These are phyloP conservation scores for Allium fistulosum DNA, from an alignment of 106 monocot species.

Conservation along the genomic window DNA sequence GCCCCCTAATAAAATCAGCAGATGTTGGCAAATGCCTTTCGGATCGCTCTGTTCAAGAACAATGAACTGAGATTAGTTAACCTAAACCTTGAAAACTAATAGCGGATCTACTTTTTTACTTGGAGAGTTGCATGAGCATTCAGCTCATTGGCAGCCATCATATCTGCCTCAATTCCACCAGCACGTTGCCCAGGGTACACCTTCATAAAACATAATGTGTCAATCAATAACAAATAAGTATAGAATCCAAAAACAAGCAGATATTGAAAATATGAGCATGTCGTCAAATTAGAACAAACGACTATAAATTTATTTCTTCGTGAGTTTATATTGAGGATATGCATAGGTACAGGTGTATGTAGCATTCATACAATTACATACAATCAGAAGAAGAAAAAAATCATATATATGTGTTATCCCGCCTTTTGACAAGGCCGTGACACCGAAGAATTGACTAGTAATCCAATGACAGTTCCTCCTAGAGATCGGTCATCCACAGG, in stretches of 20 bases:
- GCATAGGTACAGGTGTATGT: too few species aligned
- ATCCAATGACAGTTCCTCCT: too few species aligned
- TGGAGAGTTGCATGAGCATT: slow-evolving; percentile 74
- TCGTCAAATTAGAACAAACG: not conserved
- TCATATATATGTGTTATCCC: too few species aligned
- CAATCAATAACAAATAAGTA: too few species aligned
- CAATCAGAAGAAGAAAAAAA: too few species aligned
- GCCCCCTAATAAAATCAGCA: slow-evolving; percentile 77
- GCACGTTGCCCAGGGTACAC: slow-evolving; percentile 89
- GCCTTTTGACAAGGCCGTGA: too few species aligned
- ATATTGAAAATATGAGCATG: not conserved
- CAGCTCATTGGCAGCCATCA: slow-evolving; percentile 97
- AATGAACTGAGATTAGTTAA: not conserved
- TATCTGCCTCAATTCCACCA: slow-evolving; percentile 81
- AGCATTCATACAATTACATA: too few species aligned
- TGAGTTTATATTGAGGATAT: too few species aligned
- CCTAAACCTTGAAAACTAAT: too few species aligned
- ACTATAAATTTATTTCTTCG: too few species aligned
- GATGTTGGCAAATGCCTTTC: slow-evolving; percentile 44
- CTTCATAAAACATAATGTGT: slow-evolving; percentile 26
- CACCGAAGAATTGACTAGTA: too few species aligned
- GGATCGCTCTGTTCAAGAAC: slow-evolving; percentile 45
- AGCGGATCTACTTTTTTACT: slow-evolving; percentile 24
- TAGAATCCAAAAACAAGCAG: slow-evolving; percentile 11
- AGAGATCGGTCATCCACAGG: too few species aligned